phyloP scores from a whole-genome alignment of 2,329 filamentous ascomycete genomes.

The Cryphonectria japonica region DNA sequence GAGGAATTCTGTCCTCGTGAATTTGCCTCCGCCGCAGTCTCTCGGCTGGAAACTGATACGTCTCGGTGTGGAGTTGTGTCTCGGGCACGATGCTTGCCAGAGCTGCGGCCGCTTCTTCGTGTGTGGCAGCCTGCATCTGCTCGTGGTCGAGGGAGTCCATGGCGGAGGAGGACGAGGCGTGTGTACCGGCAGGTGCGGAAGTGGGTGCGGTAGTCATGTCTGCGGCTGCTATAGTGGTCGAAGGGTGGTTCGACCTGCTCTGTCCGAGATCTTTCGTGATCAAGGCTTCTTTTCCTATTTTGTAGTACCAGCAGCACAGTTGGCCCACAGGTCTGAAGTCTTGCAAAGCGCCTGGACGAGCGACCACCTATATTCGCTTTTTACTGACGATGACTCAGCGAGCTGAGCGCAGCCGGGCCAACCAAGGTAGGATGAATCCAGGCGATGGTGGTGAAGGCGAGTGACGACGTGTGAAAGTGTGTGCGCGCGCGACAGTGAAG shows the following conservation, averaged over 20 bases:
- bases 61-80: conserved; percentile 27
- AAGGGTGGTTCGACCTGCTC: background rate
- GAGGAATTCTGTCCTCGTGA: conserved; percentile 37
- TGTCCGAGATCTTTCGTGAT: background rate
- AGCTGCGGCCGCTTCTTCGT: conserved; percentile 14
- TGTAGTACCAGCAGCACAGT: background rate
- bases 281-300: background rate
- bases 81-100: conserved; percentile 25
- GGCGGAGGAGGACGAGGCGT: background rate
- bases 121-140: background rate
- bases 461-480: background rate
- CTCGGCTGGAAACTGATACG: conserved; percentile 36
- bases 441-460: background rate
- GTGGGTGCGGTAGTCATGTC: background rate
- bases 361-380: background rate
- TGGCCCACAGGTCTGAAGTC: background rate
- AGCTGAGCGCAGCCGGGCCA: background rate
- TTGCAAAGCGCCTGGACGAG: background rate
- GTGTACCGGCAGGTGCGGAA: conserved; percentile 5
- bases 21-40: conserved; percentile 35
- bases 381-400: background rate
- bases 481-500: background rate
- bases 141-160: conserved; percentile 17
- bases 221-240: background rate
- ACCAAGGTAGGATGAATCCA: background rate